phyloP scores from a whole-genome alignment of 2,329 filamentous ascomycete genomes.

The Aspergillus awamori region DNA sequence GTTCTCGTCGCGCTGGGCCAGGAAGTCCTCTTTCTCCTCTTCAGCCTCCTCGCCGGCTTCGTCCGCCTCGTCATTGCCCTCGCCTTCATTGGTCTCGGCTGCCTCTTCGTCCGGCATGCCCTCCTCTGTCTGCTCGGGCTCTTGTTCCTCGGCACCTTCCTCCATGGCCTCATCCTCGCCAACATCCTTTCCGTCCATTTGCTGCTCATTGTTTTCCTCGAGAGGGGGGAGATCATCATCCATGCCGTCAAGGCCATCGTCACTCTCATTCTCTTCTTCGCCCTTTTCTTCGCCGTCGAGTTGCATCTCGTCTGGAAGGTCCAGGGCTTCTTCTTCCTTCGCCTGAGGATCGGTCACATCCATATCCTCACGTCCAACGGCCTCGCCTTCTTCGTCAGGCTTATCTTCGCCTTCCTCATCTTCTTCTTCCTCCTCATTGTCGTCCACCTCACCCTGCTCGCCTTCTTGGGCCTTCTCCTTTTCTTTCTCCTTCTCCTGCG shows the following conservation, averaged over 20 bases:
- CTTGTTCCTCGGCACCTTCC: conserved; percentile 32
- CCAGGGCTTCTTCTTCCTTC: conserved; percentile 78
- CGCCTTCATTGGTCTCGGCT: conserved; percentile 47
- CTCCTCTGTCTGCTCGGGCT: conserved; percentile 36
- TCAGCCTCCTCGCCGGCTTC: conserved; percentile 49
- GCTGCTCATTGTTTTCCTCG: conserved; percentile 36
- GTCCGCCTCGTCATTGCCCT: conserved; percentile 53
- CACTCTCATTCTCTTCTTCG: conserved; percentile 42
- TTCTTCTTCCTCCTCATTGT: conserved; percentile 63
- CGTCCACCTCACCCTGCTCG: conserved; percentile 48
- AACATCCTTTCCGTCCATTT: conserved; percentile 34
- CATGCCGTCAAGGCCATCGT: conserved; percentile 48
- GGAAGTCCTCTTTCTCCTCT: conserved; percentile 52
- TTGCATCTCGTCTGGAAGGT: conserved; percentile 85
- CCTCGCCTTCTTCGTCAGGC: conserved; percentile 63
- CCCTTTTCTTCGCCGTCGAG: conserved; percentile 69
- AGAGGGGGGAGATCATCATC: conserved; percentile 43
- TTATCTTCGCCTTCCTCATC: conserved; percentile 53
- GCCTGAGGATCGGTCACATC: conserved; percentile 74
- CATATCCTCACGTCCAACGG: conserved; percentile 63
- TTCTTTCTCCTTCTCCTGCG: conserved; percentile 41
- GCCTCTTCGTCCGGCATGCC: conserved; percentile 45
- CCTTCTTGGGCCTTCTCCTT: conserved; percentile 49
- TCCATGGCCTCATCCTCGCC: conserved; percentile 36
- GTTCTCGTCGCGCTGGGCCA: conserved; percentile 51